phyloP scores from a whole-genome alignment of 345 rosid genomes.

The Lepidium aucheri region DNA sequence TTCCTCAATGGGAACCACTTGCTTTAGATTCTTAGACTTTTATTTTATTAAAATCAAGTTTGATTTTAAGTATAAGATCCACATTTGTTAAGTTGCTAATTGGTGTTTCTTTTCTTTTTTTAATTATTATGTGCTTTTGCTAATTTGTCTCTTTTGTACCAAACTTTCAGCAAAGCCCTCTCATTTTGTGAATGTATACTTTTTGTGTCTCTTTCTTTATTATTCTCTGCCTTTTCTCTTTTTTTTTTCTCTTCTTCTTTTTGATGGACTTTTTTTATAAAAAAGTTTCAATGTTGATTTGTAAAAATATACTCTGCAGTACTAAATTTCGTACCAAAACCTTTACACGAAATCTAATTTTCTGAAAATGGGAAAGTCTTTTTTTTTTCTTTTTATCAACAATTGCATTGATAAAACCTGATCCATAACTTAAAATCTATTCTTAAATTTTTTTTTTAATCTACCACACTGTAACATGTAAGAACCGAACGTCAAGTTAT shows the following conservation, averaged over 20 bases:
- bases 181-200: slow-evolving; percentile 19
- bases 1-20: slow-evolving; percentile 73
- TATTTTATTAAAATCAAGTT: neutral
- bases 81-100: slow-evolving; percentile 19
- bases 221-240: neutral
- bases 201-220: slow-evolving; percentile 8
- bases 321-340: slow-evolving; percentile 1
- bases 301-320: slow-evolving; percentile 1
- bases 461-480: too few relatives aligned
- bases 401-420: too few relatives aligned
- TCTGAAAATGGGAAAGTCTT: too few relatives aligned
- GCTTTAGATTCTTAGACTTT: slow-evolving; percentile 28
- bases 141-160: slow-evolving; percentile 21
- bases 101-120: neutral
- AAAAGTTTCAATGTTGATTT: neutral
- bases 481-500: too few relatives aligned
- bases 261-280: neutral
- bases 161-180: slow-evolving; percentile 22
- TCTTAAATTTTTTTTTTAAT: too few relatives aligned
- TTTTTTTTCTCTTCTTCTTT: too few relatives aligned
- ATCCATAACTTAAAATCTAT: too few relatives aligned
- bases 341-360: neutral
- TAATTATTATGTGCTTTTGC: neutral
- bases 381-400: too few relatives aligned
- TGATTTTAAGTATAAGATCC: slow-evolving; percentile 10